phyloP scores from a whole-genome alignment of 192 early-diverging fungal species.

The Kickxella alabastrina region DNA sequence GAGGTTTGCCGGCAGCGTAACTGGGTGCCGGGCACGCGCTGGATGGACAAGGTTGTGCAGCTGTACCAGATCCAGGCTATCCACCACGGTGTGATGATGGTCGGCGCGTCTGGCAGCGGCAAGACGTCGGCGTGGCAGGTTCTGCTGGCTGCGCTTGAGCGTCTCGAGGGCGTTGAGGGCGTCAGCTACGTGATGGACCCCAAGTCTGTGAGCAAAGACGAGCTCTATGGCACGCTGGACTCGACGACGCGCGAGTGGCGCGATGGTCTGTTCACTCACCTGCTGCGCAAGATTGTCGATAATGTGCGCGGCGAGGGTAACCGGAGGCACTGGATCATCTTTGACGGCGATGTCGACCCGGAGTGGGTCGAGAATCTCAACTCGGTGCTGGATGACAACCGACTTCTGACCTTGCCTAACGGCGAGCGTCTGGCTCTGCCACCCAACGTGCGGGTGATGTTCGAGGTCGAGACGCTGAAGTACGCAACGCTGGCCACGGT shows the following conservation, averaged over 20 bases:
- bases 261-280: slow-evolving; percentile 96
- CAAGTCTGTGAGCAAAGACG: slow-evolving; percentile 96
- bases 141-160: slow-evolving; percentile 82
- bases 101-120: slow-evolving; percentile 95
- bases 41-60: slow-evolving; percentile 97
- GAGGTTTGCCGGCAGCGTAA: slow-evolving; percentile 71
- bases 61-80: slow-evolving; percentile 97
- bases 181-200: slow-evolving; percentile 95
- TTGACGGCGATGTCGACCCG: slow-evolving; percentile 99
- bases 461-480: slow-evolving; percentile 97
- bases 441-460: slow-evolving; percentile 96
- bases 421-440: slow-evolving; percentile 96
- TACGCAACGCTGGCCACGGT: slow-evolving; percentile 98
- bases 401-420: slow-evolving; percentile 93
- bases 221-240: slow-evolving; percentile 93
- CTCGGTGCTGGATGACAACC: slow-evolving; percentile 97
- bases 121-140: slow-evolving; percentile 95
- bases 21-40: slow-evolving; percentile 71
- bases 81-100: slow-evolving; percentile 99
- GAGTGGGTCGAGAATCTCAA: slow-evolving; percentile 99
- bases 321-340: slow-evolving; percentile 98
- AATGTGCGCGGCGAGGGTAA: slow-evolving; percentile 93
- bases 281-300: slow-evolving; percentile 96
- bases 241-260: slow-evolving; percentile 99
- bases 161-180: slow-evolving; percentile 86